These are phyloP conservation scores for Galerina sulciceps DNA, from an alignment of 768 basidiomycete genomes.

Conservation along the genomic window DNA sequence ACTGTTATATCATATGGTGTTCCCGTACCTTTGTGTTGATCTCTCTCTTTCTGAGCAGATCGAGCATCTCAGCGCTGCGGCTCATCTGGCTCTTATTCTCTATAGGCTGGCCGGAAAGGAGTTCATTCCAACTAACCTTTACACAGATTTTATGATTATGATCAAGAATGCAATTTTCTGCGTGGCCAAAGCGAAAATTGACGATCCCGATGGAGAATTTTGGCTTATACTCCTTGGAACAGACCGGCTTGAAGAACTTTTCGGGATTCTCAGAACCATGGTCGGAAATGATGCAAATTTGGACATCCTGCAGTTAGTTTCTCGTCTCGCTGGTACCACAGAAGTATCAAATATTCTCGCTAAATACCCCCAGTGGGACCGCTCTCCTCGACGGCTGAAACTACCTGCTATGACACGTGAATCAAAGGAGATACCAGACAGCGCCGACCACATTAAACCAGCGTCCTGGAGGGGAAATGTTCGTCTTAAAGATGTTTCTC, in stretches of 20 bases:
- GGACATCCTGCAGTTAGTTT: slow-evolving; percentile 29
- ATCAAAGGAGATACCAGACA: slow-evolving; percentile 16
- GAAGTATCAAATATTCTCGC: slow-evolving; percentile 38
- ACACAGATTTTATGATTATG: slow-evolving; percentile 31
- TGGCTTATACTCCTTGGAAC: slow-evolving; percentile 42
- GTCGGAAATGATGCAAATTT: slow-evolving; percentile 35
- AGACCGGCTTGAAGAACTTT: slow-evolving; percentile 36
- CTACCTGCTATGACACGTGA: slow-evolving; percentile 29
- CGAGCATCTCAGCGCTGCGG: slow-evolving; percentile 24
- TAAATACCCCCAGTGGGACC: slow-evolving; percentile 41
- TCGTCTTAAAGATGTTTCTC: slow-evolving; percentile 20
- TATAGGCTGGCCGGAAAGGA: slow-evolving; percentile 13
- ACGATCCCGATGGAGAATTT: slow-evolving; percentile 33
- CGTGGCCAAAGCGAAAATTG: slow-evolving; percentile 33
- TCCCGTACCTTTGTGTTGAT: slow-evolving; percentile 28
- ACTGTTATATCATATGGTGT: slow-evolving; percentile 22
- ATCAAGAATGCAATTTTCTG: slow-evolving; percentile 31
- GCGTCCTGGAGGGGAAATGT: slow-evolving; percentile 31
- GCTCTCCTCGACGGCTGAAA: slow-evolving; percentile 33
- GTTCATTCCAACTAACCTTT: slow-evolving; percentile 31
- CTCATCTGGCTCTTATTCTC: slow-evolving; percentile 27
- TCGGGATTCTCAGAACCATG: slow-evolving; percentile 37
- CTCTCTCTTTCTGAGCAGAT: slow-evolving; percentile 32
- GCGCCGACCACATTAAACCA: slow-evolving; percentile 35
- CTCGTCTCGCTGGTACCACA: slow-evolving; percentile 30